These are phyloP conservation scores for Ascochyta clinopodiicola DNA, from an alignment of 2,329 filamentous ascomycete species.

Conservation along the genomic window DNA sequence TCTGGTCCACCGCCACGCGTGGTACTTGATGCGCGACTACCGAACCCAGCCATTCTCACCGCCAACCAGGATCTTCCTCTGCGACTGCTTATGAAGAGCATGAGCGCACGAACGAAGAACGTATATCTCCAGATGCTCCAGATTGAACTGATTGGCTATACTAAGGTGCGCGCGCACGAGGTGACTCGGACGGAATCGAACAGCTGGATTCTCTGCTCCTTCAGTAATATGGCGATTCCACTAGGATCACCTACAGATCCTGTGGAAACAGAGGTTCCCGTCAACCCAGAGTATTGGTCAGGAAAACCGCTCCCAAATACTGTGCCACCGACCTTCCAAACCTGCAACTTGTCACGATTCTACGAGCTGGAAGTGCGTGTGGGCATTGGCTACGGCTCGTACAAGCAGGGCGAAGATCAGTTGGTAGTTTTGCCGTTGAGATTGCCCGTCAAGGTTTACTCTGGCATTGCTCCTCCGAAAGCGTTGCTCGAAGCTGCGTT, in stretches of 20 bases:
- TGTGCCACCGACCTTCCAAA: conserved; percentile 83
- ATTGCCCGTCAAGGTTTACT: conserved; percentile 82
- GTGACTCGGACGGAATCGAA: conserved; percentile 72
- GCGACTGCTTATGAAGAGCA: conserved; percentile 78
- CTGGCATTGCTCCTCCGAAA: conserved; percentile 81
- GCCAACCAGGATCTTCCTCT: conserved; percentile 87
- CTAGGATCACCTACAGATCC: conserved; percentile 66
- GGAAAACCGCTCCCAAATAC: conserved; percentile 77
- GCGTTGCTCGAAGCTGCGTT: conserved; percentile 74
- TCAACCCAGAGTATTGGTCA: conserved; percentile 77
- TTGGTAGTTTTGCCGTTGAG: conserved; percentile 78
- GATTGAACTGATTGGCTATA: conserved; percentile 80
- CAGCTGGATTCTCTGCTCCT: conserved; percentile 77
- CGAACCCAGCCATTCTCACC: conserved; percentile 85
- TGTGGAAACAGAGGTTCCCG: conserved; percentile 69
- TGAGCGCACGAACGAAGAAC: conserved; percentile 71
- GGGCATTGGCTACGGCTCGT: conserved; percentile 75
- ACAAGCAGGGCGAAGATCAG: conserved; percentile 66
- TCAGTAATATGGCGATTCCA: conserved; percentile 73
- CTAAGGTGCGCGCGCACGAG: conserved; percentile 79
- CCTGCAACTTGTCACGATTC: conserved; percentile 82
- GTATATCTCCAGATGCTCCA: conserved; percentile 81
- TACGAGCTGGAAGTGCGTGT: conserved; percentile 87
- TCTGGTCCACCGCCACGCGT: conserved; percentile 58
- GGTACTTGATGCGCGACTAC: conserved; percentile 82